These are phyloP conservation scores for Podospora sp. DNA, from an alignment of 495 filamentous ascomycete genomes.

Conservation along the genomic window DNA sequence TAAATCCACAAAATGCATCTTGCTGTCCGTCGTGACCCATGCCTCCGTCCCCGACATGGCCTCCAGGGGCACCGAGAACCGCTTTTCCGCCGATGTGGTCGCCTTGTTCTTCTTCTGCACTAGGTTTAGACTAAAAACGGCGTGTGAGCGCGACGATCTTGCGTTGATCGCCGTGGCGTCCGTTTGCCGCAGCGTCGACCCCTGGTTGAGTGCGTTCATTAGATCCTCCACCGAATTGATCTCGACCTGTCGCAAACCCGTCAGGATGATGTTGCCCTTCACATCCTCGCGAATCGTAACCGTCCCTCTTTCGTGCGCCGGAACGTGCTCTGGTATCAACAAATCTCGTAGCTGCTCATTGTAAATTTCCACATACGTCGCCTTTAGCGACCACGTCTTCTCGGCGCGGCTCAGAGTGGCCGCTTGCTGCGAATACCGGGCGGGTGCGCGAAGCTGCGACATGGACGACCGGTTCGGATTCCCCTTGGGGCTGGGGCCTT, in stretches of 20 bases:
- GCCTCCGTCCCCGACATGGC: constrained; percentile 67
- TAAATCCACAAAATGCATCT: constrained; percentile 97
- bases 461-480: constrained; percentile 63
- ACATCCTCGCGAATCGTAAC: constrained; percentile 91
- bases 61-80: constrained; percentile 87
- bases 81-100: constrained; percentile 67
- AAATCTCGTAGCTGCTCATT: constrained; percentile 95
- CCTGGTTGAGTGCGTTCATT: constrained; percentile 83
- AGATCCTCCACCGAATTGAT: constrained; percentile 94
- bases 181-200: constrained; percentile 92
- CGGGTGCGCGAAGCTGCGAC: constrained; percentile 79
- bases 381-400: constrained; percentile 90
- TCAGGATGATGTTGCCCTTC: constrained; percentile 94
- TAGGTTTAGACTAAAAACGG: constrained; percentile 94
- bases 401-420: constrained; percentile 50
- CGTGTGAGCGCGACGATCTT: constrained; percentile 97
- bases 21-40: constrained; percentile 89
- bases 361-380: constrained; percentile 99
- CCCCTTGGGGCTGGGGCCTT: constrained; percentile 54
- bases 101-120: constrained; percentile 77
- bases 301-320: constrained; percentile 65
- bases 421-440: constrained; percentile 70
- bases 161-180: constrained; percentile 99
- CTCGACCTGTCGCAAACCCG: constrained; percentile 82
- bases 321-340: constrained; percentile 74